Conservation (phyloP, 441 rosid species). For the Hura crepitans region DNA sequence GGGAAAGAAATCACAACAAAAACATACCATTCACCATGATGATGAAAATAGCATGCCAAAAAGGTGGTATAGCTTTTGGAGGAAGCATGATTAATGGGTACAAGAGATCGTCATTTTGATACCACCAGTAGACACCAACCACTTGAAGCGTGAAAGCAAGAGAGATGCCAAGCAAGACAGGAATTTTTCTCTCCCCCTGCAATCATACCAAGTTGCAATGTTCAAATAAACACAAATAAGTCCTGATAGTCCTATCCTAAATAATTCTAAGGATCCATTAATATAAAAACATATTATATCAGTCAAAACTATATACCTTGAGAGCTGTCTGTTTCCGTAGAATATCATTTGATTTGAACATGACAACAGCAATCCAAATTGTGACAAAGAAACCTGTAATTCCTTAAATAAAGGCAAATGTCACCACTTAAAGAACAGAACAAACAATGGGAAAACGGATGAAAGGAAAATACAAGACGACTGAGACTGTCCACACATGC, state of each 20-base stretch:
- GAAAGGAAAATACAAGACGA: neutral
- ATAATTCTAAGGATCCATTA: neutral
- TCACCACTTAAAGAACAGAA: conserved; percentile 16
- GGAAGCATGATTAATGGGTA: conserved; percentile 73
- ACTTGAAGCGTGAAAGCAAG: conserved; percentile 53
- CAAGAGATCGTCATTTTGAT: conserved; percentile 55
- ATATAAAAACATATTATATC: neutral
- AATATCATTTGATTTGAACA: conserved; percentile 76
- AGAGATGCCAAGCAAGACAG: conserved; percentile 48
- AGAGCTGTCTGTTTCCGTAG: conserved; percentile 68
- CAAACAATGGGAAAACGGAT: neutral
- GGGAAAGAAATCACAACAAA: neutral
- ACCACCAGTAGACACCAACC: conserved; percentile 74
- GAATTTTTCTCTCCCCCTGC: conserved; percentile 76
- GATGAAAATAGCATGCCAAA: conserved; percentile 71
- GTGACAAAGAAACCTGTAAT: conserved; percentile 71
- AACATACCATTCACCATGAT: conserved; percentile 68
- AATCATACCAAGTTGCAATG: conserved; percentile 19
- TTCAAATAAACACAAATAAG: conserved; percentile 6
- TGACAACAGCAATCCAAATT: conserved; percentile 71
- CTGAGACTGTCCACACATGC: neutral
- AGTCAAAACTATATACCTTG: conserved; percentile 41
- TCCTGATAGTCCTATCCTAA: neutral
- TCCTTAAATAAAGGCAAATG: conserved; percentile 28
- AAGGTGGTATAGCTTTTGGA: conserved; percentile 66